Percentiles rank a stretch among this genome's conserved stretches.
These are phyloP conservation scores for Candida tallmaniae DNA, from an alignment of 805 yeast species.

Conservation along the genomic window DNA sequence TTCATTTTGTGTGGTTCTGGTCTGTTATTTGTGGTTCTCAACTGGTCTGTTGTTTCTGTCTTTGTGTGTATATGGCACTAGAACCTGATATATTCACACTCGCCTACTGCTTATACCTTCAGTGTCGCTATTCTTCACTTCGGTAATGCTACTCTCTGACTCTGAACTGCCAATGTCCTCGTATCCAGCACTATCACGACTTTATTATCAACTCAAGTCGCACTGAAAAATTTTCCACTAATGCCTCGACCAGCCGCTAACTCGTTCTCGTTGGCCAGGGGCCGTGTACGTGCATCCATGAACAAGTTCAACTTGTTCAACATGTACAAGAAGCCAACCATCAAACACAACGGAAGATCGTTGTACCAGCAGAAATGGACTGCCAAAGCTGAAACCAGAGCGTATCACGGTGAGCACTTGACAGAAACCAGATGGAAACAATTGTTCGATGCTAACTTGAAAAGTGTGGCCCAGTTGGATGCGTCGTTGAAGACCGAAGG, in stretches of 20 bases:
- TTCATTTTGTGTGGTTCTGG: conserved; percentile 6
- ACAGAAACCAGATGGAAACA: conserved; percentile 80
- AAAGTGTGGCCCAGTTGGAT: conserved; percentile 86
- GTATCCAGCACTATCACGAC: too few relatives aligned
- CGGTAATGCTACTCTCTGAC: too few relatives aligned
- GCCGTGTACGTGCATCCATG: conserved; percentile 82
- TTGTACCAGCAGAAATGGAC: conserved; percentile 88
- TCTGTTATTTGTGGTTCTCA: too few relatives aligned
- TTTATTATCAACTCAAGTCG: too few relatives aligned
- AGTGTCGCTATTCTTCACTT: too few relatives aligned
- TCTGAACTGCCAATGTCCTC: too few relatives aligned
- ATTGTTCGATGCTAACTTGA: conserved; percentile 62
- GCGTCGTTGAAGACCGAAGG: conserved; percentile 67
- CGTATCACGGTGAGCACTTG: conserved; percentile 92
- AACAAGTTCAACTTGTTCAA: conserved; percentile 90
- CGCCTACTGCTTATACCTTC: too few relatives aligned
- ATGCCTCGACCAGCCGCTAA: conserved; percentile 64
- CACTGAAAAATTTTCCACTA: conserved; percentile 6
- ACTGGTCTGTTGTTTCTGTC: not conserved
- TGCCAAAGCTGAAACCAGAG: conserved; percentile 87
- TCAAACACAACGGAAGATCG: conserved; percentile 55
- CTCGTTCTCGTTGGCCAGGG: conserved; percentile 56
- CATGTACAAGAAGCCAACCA: conserved; percentile 65
- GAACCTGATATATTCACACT: too few relatives aligned
- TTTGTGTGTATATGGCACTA: too few relatives aligned